These are phyloP conservation scores for Lactarius pseudohatsudake DNA, from an alignment of 768 basidiomycete genomes.

Conservation along the genomic window DNA sequence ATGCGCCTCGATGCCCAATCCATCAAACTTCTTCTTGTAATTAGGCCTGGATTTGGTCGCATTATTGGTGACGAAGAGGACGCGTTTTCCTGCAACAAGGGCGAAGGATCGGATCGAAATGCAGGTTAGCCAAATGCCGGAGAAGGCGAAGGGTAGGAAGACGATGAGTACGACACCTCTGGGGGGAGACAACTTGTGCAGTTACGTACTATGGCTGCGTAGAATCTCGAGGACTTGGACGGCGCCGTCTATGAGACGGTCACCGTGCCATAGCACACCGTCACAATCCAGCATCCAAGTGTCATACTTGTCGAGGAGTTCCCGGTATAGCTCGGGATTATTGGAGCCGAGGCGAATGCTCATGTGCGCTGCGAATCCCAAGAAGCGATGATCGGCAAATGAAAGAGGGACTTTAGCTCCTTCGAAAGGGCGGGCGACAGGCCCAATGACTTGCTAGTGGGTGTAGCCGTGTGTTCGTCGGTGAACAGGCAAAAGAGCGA, in stretches of 20 bases:
- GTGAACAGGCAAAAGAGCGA: constrained; percentile 6
- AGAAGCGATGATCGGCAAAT: not conserved
- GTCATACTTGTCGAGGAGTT: constrained; percentile 63
- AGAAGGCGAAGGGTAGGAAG: constrained; percentile 19
- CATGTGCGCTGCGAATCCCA: constrained; percentile 16
- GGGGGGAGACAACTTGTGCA: constrained; percentile 3
- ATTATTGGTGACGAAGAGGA: constrained; percentile 97
- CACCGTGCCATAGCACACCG: constrained; percentile 91
- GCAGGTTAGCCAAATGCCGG: constrained; percentile 12
- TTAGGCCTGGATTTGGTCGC: constrained; percentile 86
- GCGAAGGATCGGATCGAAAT: constrained; percentile 9
- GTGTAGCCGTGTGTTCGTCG: constrained; percentile 10
- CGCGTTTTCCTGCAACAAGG: constrained; percentile 44
- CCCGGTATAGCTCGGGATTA: constrained; percentile 36
- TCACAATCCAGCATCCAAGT: constrained; percentile 98
- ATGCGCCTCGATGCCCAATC: constrained; percentile 79
- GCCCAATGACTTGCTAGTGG: not conserved
- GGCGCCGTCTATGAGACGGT: constrained; percentile 74
- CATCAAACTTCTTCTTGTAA: constrained; percentile 91
- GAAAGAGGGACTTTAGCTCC: not conserved
- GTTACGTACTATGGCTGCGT: constrained; percentile 63
- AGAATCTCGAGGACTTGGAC: constrained; percentile 71
- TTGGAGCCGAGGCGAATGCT: constrained; percentile 25
- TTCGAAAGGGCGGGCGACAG: constrained; percentile 16
- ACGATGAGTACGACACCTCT: constrained; percentile 4